phyloP scores from a whole-genome alignment of 2,329 filamentous ascomycete genomes.

The Phyllosticta ampelicida region DNA sequence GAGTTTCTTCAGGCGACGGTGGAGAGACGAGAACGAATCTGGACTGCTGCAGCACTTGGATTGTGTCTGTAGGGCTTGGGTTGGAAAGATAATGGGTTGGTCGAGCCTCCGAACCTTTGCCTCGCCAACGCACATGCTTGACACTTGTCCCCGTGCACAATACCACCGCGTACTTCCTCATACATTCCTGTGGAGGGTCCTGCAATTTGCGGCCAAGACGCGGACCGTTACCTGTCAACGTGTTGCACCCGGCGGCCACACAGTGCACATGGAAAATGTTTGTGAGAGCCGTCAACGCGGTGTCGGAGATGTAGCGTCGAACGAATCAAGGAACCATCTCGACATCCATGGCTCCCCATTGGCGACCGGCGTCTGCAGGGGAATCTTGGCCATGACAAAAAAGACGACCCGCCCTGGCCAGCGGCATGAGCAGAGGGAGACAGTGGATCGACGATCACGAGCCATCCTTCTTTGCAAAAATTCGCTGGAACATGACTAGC shows the following conservation, averaged over 20 bases:
- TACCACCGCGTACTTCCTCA: background rate
- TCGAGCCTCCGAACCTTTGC: background rate
- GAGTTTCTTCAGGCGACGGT: conserved; percentile 3
- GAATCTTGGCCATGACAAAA: background rate
- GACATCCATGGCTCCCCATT: background rate
- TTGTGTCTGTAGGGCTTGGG: background rate
- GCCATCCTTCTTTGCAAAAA: background rate
- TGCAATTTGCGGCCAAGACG: background rate
- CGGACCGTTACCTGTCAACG: background rate
- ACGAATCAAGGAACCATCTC: background rate
- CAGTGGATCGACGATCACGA: background rate
- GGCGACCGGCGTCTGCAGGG: background rate
- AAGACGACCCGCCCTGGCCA: background rate
- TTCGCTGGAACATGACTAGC: background rate
- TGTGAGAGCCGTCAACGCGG: background rate
- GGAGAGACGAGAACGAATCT: conserved; percentile 6
- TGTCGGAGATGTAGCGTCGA: background rate
- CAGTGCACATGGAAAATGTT: background rate
- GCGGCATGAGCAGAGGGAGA: background rate
- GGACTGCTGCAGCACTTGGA: conserved; percentile 4
- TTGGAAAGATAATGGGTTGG: background rate
- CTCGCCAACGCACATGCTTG: background rate
- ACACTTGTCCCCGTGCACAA: background rate
- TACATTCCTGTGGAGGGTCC: background rate
- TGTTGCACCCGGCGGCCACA: background rate